phyloP scores from a whole-genome alignment of 225 moss, liverwort and hornwort species.

The Rhytidiadelphus loreus region DNA sequence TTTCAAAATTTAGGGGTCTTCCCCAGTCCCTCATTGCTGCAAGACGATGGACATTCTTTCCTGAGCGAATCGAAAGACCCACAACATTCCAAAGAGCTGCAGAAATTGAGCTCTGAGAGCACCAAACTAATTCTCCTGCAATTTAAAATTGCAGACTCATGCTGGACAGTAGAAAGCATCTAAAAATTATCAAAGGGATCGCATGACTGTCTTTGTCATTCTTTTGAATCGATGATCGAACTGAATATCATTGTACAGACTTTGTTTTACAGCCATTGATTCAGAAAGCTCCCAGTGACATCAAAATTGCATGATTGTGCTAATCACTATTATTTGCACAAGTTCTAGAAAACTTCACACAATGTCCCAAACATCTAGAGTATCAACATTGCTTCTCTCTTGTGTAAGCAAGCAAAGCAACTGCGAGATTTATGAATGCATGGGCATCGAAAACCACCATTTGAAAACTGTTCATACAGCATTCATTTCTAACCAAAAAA shows the following conservation, averaged over 20 bases:
- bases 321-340: background rate
- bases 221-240: background rate
- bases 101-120: too few species aligned
- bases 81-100: background rate
- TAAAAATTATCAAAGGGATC: background rate
- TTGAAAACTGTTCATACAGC: rapidly evolving
- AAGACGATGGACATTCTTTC: background rate
- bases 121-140: background rate
- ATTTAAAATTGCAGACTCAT: background rate
- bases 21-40: too few species aligned
- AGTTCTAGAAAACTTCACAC: background rate
- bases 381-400: background rate
- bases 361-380: background rate
- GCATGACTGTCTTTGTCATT: background rate
- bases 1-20: background rate
- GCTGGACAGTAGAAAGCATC: background rate
- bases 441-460: too few species aligned
- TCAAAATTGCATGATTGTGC: background rate
- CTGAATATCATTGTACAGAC: background rate
- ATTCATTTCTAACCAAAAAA: background rate
- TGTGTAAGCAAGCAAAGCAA: background rate
- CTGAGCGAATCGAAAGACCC: background rate
- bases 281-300: background rate
- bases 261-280: background rate
- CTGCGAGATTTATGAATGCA: background rate